Conservation (phyloP, 1,284 basidiomycete species). For the Melampsora larici-populina region DNA sequence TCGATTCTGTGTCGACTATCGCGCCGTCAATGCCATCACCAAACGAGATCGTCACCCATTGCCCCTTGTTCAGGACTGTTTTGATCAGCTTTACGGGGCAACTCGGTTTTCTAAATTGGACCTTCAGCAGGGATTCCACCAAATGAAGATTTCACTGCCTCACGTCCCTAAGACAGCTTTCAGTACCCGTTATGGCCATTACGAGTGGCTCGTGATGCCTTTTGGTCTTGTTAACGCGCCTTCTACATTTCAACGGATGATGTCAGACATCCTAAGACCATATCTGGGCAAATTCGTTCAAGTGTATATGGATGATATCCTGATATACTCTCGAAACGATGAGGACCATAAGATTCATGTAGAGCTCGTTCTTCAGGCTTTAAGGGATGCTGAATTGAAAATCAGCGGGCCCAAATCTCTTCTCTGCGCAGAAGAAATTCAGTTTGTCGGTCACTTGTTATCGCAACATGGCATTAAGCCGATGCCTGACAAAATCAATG, state of each 20-base stretch:
- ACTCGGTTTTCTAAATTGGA: too few relatives aligned
- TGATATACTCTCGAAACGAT: not conserved
- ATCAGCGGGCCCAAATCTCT: not conserved
- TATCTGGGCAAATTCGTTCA: conserved; percentile 7
- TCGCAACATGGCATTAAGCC: too few relatives aligned
- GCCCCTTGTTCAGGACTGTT: too few relatives aligned
- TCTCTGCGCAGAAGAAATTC: not conserved
- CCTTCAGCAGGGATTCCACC: too few relatives aligned
- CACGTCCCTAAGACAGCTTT: not conserved
- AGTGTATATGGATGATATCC: conserved; percentile 30
- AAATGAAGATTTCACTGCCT: not conserved
- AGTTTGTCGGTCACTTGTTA: too few relatives aligned
- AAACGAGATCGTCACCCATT: too few relatives aligned
- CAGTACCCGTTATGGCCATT: not conserved
- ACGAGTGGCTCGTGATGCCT: conserved; percentile 43
- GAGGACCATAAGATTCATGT: not conserved
- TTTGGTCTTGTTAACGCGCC: conserved; percentile 41
- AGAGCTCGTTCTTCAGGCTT: not conserved
- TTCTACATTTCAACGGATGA: conserved; percentile 24
- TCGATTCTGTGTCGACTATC: too few relatives aligned
- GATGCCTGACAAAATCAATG: not conserved
- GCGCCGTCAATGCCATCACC: too few relatives aligned
- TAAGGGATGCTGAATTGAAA: not conserved
- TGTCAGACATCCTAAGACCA: conserved; percentile 14
- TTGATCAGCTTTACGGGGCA: too few relatives aligned